phyloP scores from a whole-genome alignment of 2,329 filamentous ascomycete species.

The Penicillium sumatraense region DNA sequence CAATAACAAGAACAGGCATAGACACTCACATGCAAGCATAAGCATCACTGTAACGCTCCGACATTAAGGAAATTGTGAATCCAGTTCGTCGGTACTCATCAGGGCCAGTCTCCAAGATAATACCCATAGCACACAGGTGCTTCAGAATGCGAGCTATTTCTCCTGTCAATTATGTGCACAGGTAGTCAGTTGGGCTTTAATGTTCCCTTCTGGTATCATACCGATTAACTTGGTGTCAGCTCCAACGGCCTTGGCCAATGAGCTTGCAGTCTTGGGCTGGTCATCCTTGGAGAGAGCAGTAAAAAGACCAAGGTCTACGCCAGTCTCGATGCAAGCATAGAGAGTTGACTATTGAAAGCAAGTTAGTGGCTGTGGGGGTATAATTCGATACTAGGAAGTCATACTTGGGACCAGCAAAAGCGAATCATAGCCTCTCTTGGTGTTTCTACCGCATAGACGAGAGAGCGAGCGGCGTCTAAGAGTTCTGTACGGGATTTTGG shows the following conservation, averaged over 20 bases:
- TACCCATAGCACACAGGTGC: conserved; percentile 42
- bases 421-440: conserved; percentile 18
- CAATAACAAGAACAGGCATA: too few relatives aligned
- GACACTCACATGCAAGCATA: conserved; percentile 33
- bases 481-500: conserved; percentile 17
- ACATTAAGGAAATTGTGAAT: conserved; percentile 34
- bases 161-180: too few relatives aligned
- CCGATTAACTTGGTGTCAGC: conserved; percentile 6
- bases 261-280: conserved; percentile 23
- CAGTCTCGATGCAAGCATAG: conserved; percentile 29
- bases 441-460: conserved; percentile 13
- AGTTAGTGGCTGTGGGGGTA: too few relatives aligned
- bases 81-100: conserved; percentile 40
- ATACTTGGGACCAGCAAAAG: background rate
- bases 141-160: conserved; percentile 38
- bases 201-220: too few relatives aligned
- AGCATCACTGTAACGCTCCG: conserved; percentile 23
- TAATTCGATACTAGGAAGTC: too few relatives aligned
- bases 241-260: conserved; percentile 25
- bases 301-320: conserved; percentile 30
- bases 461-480: conserved; percentile 19
- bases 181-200: too few relatives aligned
- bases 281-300: conserved; percentile 24
- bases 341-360: conserved; percentile 22
- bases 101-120: conserved; percentile 36